Evolutionary conservation across 495 filamentous ascomycete genomes (phyloP), one percentile per base, ranked within the genome.

Genomic region (Tetracladium marchalianum): DNA sequence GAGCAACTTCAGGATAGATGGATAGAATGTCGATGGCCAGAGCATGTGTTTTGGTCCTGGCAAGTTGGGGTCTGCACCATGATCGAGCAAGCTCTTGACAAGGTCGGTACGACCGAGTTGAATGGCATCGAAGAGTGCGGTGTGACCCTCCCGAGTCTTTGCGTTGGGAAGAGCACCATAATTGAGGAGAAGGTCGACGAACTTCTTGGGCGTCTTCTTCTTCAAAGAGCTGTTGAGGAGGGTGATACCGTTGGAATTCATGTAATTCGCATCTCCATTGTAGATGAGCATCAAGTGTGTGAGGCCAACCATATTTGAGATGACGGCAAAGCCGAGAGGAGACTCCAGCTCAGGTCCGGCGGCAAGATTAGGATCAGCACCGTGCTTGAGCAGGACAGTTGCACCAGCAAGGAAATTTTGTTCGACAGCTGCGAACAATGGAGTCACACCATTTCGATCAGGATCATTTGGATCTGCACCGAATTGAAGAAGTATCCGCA

Each of bases 11-110:
- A 74, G 61, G 31, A 64, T 67, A 17, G 50, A 49, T 11, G 66
- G 59, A 31, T 66, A 44, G 40, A 66, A 66, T 9, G 61, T 62
- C 1, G 69, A 56, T 8, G 69, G 68, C 69, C 67, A 71, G 12
- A 71, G 63, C 60, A 67, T 66, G 47, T 73, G 68, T 44, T 73
- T 71, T n/a, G 68, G 68, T 15, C 66, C 70, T 1, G 67, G 66
- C 8, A 72, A 63, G 43, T 75, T 71, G 5, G 68, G 67, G 47
- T 75, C 59, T 15, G 60, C 62, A 17, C 60, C 61, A 38, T 64
- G 44, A 16, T 62, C 56, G 11, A 69, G 57, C 15, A 69, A 46
- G 7, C 56, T 32, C 2, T 42, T 49, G 42, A 63, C 62, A 9
- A 67, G 44, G 24, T 66, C 62, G 4, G 62, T 31, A 8, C 63